Percentiles rank a stretch among this genome's conserved stretches.
Evolutionary conservation across 2,329 filamentous ascomycete species (phyloP).

Genomic region (Ophiostoma quercus): DNA sequence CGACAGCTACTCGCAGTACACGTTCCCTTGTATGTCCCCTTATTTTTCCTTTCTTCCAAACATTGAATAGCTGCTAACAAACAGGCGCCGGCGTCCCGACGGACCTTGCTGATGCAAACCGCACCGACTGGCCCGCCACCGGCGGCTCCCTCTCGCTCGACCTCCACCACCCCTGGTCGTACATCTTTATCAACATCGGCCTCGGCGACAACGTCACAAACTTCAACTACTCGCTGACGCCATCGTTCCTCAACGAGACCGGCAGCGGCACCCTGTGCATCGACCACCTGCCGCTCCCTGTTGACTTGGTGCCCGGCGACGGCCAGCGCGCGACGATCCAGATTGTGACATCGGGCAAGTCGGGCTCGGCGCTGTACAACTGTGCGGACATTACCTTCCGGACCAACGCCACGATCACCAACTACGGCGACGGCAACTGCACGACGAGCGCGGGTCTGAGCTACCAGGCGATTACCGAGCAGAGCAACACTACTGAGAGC

Average conservation of each 20-base stretch:
- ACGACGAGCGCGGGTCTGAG: slow-evolving; percentile 53
- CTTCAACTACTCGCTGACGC: slow-evolving; percentile 65
- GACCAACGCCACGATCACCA: slow-evolving; percentile 38
- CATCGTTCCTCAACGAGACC: slow-evolving; percentile 53
- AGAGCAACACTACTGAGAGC: slow-evolving; percentile 27
- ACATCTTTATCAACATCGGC: slow-evolving; percentile 51
- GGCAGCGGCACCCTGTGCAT: slow-evolving; percentile 63
- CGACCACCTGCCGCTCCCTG: slow-evolving; percentile 51
- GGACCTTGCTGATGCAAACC: slow-evolving; percentile 38
- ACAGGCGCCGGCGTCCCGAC: slow-evolving; percentile 46
- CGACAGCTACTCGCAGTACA: slow-evolving; percentile 45
- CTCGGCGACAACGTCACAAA: slow-evolving; percentile 47
- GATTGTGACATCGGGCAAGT: slow-evolving; percentile 59
- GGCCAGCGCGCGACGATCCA: slow-evolving; percentile 63
- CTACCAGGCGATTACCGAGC: slow-evolving; percentile 33
- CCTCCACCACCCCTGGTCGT: slow-evolving; percentile 49
- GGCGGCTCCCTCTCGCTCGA: slow-evolving; percentile 46
- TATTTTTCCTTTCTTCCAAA: neutral
- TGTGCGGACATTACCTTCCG: slow-evolving; percentile 71
- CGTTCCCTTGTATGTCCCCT: slow-evolving; percentile 43
- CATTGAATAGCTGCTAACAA: neutral
- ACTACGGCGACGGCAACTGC: slow-evolving; percentile 46
- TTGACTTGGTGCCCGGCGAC: slow-evolving; percentile 47
- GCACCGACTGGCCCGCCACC: slow-evolving; percentile 50
- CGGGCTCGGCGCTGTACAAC: slow-evolving; percentile 61